Evolutionary conservation across 2,329 filamentous ascomycete genomes (phyloP), one percentile per base, ranked within the genome.

Genomic region (Colletotrichum costaricense): DNA sequence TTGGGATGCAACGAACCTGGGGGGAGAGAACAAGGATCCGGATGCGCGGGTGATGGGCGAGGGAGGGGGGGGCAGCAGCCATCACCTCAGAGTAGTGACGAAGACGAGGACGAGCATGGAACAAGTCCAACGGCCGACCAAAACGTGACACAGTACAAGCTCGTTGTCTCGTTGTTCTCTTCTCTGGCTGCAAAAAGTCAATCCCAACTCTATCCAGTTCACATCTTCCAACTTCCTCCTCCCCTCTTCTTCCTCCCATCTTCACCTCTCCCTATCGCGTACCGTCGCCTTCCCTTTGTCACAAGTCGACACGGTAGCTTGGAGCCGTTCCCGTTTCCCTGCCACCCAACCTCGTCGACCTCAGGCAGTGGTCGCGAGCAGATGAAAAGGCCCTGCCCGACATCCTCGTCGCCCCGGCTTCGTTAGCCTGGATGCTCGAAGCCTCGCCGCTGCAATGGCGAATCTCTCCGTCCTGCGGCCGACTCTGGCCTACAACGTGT

Each of bases 401-500:
- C 52, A n/a, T 26, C 52, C 55, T 74, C 57, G 69, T 65, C 68
- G 42, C 33, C 58, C 62, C 28, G 69, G 72, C 72, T 22, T 57
- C 65, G 52, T 46, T 65, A 75, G 72, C 68, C 69, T 63, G 58
- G 33, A 28, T 68, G 69, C 69, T 65, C n/a, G 62, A 59, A 72
- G 64, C 35, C 35, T 42, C 64, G n/a, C 30, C 66, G 49, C 19
- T 54, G 30, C 46, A n/a, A 74, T 75, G 72, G 67, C 67, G 57
- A 72, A 67, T 19, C 69, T 70, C 22, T 65, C 65, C 38, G 58
- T 70, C 52, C 52, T 75, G 14, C 69, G 74, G 69, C 74, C 74
- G 52, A 65, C 55, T 35, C 55, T 72, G 73, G 74, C 65, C 63
- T 62, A 72, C 35, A 63, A 49, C 14, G 26, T 70, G 28, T 74